These are phyloP conservation scores for Talaromyces sp. DNA, from an alignment of 2,329 filamentous ascomycete genomes.

Conservation along the genomic window DNA sequence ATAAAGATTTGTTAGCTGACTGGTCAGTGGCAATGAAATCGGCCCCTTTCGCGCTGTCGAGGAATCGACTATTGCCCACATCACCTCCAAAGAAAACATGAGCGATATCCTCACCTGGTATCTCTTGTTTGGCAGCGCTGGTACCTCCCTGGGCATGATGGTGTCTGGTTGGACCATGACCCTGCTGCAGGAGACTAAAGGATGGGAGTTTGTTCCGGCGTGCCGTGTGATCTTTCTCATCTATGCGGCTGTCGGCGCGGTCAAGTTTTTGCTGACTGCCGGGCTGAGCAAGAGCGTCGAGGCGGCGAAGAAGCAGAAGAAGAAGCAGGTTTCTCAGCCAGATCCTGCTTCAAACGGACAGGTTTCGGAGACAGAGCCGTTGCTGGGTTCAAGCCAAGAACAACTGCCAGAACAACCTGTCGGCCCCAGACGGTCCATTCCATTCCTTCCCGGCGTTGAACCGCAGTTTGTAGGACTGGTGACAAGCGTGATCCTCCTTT, in stretches of 20 bases:
- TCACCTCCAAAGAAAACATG: constrained; percentile 52
- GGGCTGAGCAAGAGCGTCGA: constrained; percentile 48
- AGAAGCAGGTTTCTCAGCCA: constrained; percentile 7
- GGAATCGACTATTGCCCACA: constrained; percentile 59
- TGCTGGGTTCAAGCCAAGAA: constrained; percentile 19
- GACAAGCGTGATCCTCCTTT: constrained; percentile 58
- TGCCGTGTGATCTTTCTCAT: constrained; percentile 55
- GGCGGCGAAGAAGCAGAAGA: constrained; percentile 25
- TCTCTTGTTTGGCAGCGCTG: constrained; percentile 49
- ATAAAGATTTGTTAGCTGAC: neutral
- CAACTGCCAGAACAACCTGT: constrained; percentile 1
- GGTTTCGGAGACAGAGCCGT: constrained; percentile 32
- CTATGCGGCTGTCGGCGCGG: constrained; percentile 53
- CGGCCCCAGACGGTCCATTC: constrained; percentile 22
- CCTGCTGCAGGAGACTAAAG: constrained; percentile 38
- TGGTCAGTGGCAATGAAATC: constrained; percentile 55
- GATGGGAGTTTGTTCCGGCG: constrained; percentile 44
- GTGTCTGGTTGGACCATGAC: constrained; percentile 58
- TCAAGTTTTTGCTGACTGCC: constrained; percentile 54
- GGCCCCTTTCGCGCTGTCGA: constrained; percentile 65
- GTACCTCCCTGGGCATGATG: constrained; percentile 57
- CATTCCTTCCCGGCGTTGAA: constrained; percentile 56
- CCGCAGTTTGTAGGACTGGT: constrained; percentile 35
- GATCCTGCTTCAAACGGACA: constrained; percentile 6
- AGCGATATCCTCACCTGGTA: constrained; percentile 66